Conservation (phyloP, 2,329 filamentous ascomycete species). For the Fusarium nygamai region DNA sequence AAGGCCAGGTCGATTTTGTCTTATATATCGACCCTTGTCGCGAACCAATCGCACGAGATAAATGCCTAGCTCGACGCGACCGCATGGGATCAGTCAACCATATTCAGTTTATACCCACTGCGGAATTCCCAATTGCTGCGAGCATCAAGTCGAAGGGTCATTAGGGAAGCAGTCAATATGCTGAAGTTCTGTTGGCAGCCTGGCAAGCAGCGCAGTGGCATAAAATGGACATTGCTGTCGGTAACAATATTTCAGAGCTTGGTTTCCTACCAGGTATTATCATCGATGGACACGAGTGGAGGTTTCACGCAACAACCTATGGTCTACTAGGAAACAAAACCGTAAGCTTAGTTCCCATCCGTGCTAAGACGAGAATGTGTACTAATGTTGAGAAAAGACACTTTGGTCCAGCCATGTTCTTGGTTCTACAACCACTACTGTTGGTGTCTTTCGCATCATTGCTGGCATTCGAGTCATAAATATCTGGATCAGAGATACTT, state of each 20-base stretch:
- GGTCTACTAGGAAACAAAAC: background rate
- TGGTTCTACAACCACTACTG: background rate
- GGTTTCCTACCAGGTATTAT: background rate
- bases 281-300: background rate
- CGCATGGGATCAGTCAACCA: background rate
- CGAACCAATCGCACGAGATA: rapidly evolving
- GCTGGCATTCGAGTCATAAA: background rate
- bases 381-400: background rate
- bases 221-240: background rate
- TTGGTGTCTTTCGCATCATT: background rate
- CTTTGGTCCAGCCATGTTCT: background rate
- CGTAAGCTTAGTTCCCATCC: background rate
- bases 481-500: background rate
- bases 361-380: background rate
- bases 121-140: background rate
- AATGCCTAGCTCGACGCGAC: background rate
- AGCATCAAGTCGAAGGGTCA: background rate
- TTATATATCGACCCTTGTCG: background rate
- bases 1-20: background rate
- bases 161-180: background rate
- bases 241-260: rapidly evolving
- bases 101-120: background rate
- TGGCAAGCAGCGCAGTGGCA: background rate
- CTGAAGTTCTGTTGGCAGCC: background rate
- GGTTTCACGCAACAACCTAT: background rate